Conservation (phyloP, 2,329 filamentous ascomycete species). For the Sphaerulina populicola region DNA sequence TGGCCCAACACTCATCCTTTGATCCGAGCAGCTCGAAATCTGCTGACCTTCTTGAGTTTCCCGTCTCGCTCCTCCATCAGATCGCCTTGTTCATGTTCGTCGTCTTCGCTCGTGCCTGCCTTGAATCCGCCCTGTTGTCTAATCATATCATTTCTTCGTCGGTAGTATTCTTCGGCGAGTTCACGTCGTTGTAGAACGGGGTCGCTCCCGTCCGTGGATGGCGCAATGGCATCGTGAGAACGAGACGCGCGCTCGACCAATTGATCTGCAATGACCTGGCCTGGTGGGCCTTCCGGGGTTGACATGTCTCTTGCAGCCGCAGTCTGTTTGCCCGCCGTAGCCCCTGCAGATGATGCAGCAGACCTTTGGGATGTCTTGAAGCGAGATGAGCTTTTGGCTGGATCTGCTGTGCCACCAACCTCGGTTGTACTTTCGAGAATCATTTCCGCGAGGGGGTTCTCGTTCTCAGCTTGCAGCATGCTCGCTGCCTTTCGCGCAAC, state of each 20-base stretch:
- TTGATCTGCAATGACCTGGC: slow-evolving; percentile 40
- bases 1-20: slow-evolving; percentile 3
- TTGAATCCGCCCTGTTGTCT: slow-evolving; percentile 75
- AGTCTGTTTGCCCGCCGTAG: not conserved
- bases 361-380: not conserved
- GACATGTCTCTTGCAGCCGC: not conserved
- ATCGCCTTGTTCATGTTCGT: slow-evolving; percentile 58
- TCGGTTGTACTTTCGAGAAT: slow-evolving; percentile 37
- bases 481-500: slow-evolving; percentile 24
- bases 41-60: slow-evolving; percentile 34
- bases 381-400: not conserved
- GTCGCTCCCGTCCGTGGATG: slow-evolving; percentile 43
- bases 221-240: slow-evolving; percentile 21
- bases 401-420: not conserved
- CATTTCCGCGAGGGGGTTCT: slow-evolving; percentile 28
- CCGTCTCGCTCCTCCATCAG: slow-evolving; percentile 40
- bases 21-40: slow-evolving; percentile 34
- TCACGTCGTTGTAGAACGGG: slow-evolving; percentile 65
- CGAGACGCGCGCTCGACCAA: slow-evolving; percentile 45
- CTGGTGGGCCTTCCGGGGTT: slow-evolving; percentile 19
- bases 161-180: slow-evolving; percentile 74
- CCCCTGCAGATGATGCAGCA: not conserved
- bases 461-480: slow-evolving; percentile 21
- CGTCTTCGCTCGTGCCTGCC: slow-evolving; percentile 46
- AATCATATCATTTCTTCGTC: slow-evolving; percentile 72